A percentile compares a stretch with the other conserved stretches of the same genome.
Evolutionary conservation across 768 basidiomycete species (phyloP).

Genomic region (Pulveroboletus sp.): DNA sequence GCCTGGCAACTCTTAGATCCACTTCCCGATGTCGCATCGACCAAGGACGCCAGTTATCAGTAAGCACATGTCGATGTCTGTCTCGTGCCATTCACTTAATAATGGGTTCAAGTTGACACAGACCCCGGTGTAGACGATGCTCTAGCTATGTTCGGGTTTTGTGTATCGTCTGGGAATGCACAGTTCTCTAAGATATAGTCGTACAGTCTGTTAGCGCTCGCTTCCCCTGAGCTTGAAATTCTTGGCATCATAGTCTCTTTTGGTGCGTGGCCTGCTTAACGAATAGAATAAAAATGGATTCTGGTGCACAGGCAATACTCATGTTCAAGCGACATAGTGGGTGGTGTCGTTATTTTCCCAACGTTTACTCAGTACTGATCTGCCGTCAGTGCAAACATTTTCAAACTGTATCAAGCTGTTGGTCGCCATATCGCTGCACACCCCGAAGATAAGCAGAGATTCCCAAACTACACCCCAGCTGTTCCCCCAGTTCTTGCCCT

Average conservation of each 20-base stretch:
- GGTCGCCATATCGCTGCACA: slow-evolving; percentile 50
- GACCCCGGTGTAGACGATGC: slow-evolving; percentile 86
- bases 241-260: slow-evolving; percentile 72
- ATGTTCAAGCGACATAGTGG: slow-evolving; percentile 54
- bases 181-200: background rate
- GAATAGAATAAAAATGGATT: background rate
- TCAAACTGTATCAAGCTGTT: slow-evolving; percentile 71
- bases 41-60: slow-evolving; percentile 60
- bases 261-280: slow-evolving; percentile 41
- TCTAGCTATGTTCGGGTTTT: slow-evolving; percentile 59
- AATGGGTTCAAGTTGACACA: slow-evolving; percentile 58
- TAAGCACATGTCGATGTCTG: slow-evolving; percentile 31
- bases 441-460: slow-evolving; percentile 52
- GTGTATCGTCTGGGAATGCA: background rate
- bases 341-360: slow-evolving; percentile 18
- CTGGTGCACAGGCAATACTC: slow-evolving; percentile 58
- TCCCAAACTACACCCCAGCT: slow-evolving; percentile 52
- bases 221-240: slow-evolving; percentile 81
- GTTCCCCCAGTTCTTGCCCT: slow-evolving; percentile 57
- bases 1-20: too few species aligned
- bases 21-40: slow-evolving; percentile 14
- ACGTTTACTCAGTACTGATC: background rate
- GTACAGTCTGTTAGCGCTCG: slow-evolving; percentile 69
- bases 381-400: slow-evolving; percentile 55
- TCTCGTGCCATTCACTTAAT: slow-evolving; percentile 1